These are phyloP conservation scores for Fusarium kyushuense DNA, from an alignment of 2,329 filamentous ascomycete genomes.

Conservation along the genomic window DNA sequence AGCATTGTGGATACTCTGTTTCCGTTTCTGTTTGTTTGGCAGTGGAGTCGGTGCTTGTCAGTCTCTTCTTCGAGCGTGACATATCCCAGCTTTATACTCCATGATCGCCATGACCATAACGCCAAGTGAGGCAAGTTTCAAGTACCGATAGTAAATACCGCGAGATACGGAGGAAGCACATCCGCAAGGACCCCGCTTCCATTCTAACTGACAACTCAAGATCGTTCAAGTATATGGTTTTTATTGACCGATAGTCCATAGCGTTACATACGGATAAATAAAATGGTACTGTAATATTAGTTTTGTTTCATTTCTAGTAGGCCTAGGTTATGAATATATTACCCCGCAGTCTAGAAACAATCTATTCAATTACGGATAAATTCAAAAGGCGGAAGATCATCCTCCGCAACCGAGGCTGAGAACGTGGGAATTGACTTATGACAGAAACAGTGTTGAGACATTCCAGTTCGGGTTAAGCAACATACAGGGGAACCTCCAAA, in stretches of 20 bases:
- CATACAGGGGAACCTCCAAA: not conserved
- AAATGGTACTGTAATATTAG: not conserved
- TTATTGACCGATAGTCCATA: not conserved
- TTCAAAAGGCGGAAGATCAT: not conserved
- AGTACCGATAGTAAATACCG: conserved; percentile 21
- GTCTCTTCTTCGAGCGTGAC: not conserved
- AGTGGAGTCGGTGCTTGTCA: not conserved
- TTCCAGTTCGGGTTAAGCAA: not conserved
- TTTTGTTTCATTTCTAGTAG: not conserved
- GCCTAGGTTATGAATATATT: not conserved
- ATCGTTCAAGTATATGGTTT: not conserved
- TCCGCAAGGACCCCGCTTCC: conserved; percentile 2
- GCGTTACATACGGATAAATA: conserved; percentile 8
- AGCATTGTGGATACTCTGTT: not conserved
- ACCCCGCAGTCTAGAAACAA: not conserved
- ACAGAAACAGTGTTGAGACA: too few relatives aligned
- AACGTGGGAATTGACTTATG: not conserved
- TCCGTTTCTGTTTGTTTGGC: too few relatives aligned
- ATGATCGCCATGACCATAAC: not conserved
- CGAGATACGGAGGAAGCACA: not conserved
- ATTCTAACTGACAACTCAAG: not conserved
- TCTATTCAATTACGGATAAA: not conserved
- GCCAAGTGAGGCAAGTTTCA: not conserved
- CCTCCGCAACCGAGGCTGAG: not conserved
- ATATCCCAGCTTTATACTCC: not conserved